A percentile compares a stretch with the other conserved stretches of the same genome.
phyloP scores from a whole-genome alignment of 495 filamentous ascomycete species.

The Penicillium silybi region DNA sequence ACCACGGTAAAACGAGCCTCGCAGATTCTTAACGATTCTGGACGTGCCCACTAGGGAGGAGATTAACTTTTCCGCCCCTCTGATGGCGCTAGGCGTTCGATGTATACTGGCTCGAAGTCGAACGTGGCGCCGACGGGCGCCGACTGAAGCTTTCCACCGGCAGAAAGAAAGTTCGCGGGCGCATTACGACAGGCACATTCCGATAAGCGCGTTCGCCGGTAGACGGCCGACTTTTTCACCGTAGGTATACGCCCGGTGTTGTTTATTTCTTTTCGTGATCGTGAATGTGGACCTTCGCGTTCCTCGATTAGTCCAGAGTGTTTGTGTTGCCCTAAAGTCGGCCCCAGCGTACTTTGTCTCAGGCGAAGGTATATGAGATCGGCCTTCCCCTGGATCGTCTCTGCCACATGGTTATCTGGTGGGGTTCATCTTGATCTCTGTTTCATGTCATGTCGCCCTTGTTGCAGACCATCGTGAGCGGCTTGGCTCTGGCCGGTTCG shows the following conservation, averaged over 20 bases:
- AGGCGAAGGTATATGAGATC: slow-evolving; percentile 2
- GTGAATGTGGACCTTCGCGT: background rate
- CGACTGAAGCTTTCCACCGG: background rate
- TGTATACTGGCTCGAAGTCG: background rate
- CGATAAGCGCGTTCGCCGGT: background rate
- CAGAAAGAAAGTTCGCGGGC: background rate
- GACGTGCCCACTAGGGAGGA: slow-evolving; percentile 4
- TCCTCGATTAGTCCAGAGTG: slow-evolving; percentile 7
- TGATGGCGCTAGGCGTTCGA: background rate
- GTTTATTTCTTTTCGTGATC: background rate
- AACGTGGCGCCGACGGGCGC: background rate
- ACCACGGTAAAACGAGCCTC: background rate
- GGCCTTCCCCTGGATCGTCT: slow-evolving; percentile 8
- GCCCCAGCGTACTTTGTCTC: background rate
- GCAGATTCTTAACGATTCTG: background rate
- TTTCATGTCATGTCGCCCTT: slow-evolving; percentile 14
- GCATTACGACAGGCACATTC: background rate
- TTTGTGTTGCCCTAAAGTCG: background rate
- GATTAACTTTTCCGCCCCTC: background rate
- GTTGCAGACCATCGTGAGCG: slow-evolving; percentile 16
- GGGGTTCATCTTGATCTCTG: slow-evolving; percentile 6
- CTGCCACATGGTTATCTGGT: slow-evolving; percentile 21
- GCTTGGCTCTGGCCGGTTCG: slow-evolving; percentile 20
- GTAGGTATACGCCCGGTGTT: background rate
- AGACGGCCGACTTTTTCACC: background rate